phyloP scores from a whole-genome alignment of 371 early-diverging fungal species.

The Choanephora cucurbitarum region DNA sequence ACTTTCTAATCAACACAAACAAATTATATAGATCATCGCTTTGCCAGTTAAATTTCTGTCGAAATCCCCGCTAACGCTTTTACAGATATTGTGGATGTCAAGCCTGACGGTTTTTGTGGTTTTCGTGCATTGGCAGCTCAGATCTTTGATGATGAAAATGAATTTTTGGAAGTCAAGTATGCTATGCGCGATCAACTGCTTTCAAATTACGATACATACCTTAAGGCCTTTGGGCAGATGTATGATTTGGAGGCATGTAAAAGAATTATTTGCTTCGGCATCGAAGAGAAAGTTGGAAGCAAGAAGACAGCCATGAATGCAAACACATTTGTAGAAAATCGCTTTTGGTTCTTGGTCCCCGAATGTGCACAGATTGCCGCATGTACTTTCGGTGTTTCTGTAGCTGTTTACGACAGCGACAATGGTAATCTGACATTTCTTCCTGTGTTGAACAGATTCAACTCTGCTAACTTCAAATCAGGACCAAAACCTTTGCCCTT shows the following conservation, averaged over 20 bases:
- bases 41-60: not conserved
- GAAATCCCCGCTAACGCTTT: not conserved
- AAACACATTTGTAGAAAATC: not conserved
- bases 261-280: not conserved
- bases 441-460: not conserved
- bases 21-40: not conserved
- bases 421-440: not conserved
- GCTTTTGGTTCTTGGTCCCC: not conserved
- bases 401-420: not conserved
- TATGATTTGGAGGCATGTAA: not conserved
- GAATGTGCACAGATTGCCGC: not conserved
- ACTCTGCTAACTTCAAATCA: not conserved
- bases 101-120: not conserved
- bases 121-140: not conserved
- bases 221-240: not conserved
- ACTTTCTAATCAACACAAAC: not conserved
- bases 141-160: not conserved
- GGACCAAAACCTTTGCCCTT: not conserved
- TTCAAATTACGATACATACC: not conserved
- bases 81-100: not conserved
- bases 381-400: not conserved
- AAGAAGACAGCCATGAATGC: not conserved
- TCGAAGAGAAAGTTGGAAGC: not conserved
- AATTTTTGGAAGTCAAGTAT: not conserved
- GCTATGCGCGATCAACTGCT: not conserved